Conservation (phyloP, 1,284 basidiomycete species). For the Ustilago sp. region DNA sequence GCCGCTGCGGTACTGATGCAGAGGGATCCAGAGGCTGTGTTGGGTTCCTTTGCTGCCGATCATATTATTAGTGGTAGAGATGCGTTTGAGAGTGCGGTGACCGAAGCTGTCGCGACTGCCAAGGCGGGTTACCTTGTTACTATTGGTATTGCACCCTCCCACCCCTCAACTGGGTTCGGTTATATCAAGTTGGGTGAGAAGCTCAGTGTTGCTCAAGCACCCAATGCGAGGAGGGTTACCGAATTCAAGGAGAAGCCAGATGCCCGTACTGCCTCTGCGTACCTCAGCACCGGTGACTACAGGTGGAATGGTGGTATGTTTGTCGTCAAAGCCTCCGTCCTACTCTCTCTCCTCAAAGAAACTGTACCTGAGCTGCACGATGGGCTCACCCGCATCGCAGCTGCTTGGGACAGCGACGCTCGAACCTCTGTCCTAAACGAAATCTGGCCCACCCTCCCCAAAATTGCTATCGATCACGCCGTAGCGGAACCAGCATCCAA, state of each 20-base stretch:
- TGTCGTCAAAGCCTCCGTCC: slow-evolving; percentile 65
- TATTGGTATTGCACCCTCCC: slow-evolving; percentile 68
- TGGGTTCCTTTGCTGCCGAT: slow-evolving; percentile 69
- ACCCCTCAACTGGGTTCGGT: slow-evolving; percentile 68
- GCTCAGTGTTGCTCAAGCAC: slow-evolving; percentile 55
- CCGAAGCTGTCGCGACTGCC: slow-evolving; percentile 67
- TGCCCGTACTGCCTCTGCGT: slow-evolving; percentile 65
- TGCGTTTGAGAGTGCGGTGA: slow-evolving; percentile 67
- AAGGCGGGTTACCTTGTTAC: slow-evolving; percentile 67
- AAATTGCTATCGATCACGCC: slow-evolving; percentile 69
- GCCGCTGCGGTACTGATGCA: slow-evolving; percentile 66
- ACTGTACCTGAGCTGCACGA: slow-evolving; percentile 63
- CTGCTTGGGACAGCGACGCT: slow-evolving; percentile 60
- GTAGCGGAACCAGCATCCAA: slow-evolving; percentile 68
- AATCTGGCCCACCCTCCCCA: slow-evolving; percentile 65
- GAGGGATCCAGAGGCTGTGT: slow-evolving; percentile 66
- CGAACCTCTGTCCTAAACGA: slow-evolving; percentile 49
- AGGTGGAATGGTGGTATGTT: slow-evolving; percentile 70
- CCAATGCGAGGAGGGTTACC: slow-evolving; percentile 65
- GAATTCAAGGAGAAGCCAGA: slow-evolving; percentile 70
- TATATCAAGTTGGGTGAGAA: slow-evolving; percentile 69
- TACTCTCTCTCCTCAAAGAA: slow-evolving; percentile 59
- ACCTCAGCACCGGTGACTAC: slow-evolving; percentile 67
- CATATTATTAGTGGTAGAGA: slow-evolving; percentile 69
- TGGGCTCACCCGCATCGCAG: slow-evolving; percentile 63